Evolutionary conservation across 2,329 filamentous ascomycete genomes (phyloP), one percentile per base, ranked within the genome.

Genomic region (Aspergillus carbonarius): DNA sequence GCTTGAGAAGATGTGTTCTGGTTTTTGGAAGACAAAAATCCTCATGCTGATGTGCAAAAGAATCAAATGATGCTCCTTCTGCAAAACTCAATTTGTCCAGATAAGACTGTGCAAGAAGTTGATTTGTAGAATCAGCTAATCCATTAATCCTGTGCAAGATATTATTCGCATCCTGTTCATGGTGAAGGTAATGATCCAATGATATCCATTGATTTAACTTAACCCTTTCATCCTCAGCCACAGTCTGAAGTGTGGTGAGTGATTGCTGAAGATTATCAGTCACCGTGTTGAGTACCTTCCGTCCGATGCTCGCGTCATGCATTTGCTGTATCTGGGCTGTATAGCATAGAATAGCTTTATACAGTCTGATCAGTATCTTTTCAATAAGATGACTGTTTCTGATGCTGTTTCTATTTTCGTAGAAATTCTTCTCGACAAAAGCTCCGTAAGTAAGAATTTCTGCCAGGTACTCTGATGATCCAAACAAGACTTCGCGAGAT

Each of bases 331-430:
- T 39, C 50, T 53, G 18, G 37, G 25, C 50, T 65, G 61, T 60
- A 54, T 64, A 74, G 69, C 12, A 60, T 37, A 59, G 57, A 68
- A 44, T 63, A 20, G 12, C 52, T 27, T 10, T 64, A 37, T 37
- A 72, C 9, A 64, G 34, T 37, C 30, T 32, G 20, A 62, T 37
- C 5, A 61, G 48, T 15, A 40, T 32, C 32, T 51, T 15, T 54
- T 44, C 53, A 10, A 58, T 8, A 47, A 47, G 18, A 47, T 47
- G 18, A 15, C 27, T 55, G 9, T 57, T 13, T 23, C 15, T 12
- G 10, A 39, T 48, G 1, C 5, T 10, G 3, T 18, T 25, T 20
- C 5, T 17, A 4, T 56, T 42, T 13, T n/a, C 54, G 32, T 63
- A 58, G 44, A 61, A 66, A 1, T 59, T 54, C 27, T 46, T 37